phyloP scores from a whole-genome alignment of 805 yeast genomes.

The Lipomyces sp. region DNA sequence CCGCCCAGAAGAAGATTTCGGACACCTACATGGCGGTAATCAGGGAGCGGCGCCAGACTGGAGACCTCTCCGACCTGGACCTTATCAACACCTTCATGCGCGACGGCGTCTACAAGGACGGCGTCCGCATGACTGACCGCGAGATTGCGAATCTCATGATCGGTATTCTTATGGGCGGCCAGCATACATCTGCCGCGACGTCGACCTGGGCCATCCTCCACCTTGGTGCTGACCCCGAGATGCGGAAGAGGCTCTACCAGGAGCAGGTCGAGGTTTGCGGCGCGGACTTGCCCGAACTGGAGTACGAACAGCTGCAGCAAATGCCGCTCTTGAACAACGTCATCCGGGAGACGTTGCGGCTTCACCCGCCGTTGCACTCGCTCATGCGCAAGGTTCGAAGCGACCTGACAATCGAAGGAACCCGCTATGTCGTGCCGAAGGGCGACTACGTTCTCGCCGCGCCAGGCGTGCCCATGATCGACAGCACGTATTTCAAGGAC shows the following conservation, averaged over 20 bases:
- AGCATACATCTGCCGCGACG: conserved; percentile 95
- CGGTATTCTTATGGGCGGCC: conserved; percentile 98
- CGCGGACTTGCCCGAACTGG: conserved; percentile 47
- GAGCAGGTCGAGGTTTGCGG: conserved; percentile 68
- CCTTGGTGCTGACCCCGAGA: conserved; percentile 78
- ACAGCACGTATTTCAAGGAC: conserved; percentile 73
- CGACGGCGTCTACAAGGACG: conserved; percentile 84
- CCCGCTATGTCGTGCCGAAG: conserved; percentile 75
- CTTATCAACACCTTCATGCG: conserved; percentile 84
- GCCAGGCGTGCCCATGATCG: conserved; percentile 86
- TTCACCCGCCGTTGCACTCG: conserved; percentile 96
- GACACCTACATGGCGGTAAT: conserved; percentile 78
- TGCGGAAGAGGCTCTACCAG: conserved; percentile 74
- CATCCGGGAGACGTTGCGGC: conserved; percentile 88
- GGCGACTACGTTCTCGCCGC: conserved; percentile 89
- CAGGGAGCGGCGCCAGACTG: conserved; percentile 63
- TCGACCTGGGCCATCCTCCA: conserved; percentile 93
- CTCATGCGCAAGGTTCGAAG: conserved; percentile 86
- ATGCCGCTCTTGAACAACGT: conserved; percentile 79
- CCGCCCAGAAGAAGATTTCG: conserved; percentile 80
- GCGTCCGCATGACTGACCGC: conserved; percentile 88
- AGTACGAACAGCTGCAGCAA: conserved; percentile 78
- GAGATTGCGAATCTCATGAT: conserved; percentile 91
- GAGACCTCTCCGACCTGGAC: conserved; percentile 76
- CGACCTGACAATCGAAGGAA: conserved; percentile 74